Percentiles rank a stretch among this genome's conserved stretches.
These are phyloP conservation scores for Fusarium metavorans DNA, from an alignment of 2,329 filamentous ascomycete genomes.

Conservation along the genomic window DNA sequence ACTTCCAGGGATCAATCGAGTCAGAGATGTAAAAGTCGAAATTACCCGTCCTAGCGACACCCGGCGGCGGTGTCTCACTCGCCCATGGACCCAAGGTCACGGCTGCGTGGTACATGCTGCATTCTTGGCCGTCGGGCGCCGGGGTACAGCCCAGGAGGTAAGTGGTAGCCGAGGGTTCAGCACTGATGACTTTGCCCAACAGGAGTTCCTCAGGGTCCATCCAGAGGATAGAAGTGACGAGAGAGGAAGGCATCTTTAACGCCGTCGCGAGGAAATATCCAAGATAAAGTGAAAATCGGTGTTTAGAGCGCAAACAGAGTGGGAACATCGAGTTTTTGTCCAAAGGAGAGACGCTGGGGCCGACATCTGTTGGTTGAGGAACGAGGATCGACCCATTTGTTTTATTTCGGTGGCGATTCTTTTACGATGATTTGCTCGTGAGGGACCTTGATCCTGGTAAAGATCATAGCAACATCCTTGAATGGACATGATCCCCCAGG, in stretches of 20 bases:
- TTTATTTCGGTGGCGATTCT: neutral
- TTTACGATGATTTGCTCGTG: neutral
- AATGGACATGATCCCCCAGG: neutral
- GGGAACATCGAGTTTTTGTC: neutral
- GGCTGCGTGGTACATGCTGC: slow-evolving; percentile 4
- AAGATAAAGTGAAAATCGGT: neutral
- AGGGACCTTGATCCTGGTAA: neutral
- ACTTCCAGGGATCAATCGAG: neutral
- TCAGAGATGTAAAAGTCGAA: slow-evolving; percentile 6
- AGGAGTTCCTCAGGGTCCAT: neutral
- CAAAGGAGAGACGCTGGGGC: neutral
- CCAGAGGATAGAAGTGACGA: slow-evolving; percentile 11
- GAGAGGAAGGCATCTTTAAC: slow-evolving; percentile 9
- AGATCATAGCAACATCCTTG: neutral
- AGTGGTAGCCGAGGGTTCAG: slow-evolving; percentile 9
- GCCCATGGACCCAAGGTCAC: slow-evolving; percentile 23
- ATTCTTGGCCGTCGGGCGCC: neutral
- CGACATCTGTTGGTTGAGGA: neutral
- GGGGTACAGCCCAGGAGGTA: slow-evolving; percentile 20
- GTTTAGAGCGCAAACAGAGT: neutral
- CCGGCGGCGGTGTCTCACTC: slow-evolving; percentile 13
- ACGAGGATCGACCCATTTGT: neutral
- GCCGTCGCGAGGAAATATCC: neutral
- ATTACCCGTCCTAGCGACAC: slow-evolving; percentile 7
- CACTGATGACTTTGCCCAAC: slow-evolving; percentile 11